Conservation (phyloP, 371 early-diverging fungal genomes). For the Mucor irregularis region DNA sequence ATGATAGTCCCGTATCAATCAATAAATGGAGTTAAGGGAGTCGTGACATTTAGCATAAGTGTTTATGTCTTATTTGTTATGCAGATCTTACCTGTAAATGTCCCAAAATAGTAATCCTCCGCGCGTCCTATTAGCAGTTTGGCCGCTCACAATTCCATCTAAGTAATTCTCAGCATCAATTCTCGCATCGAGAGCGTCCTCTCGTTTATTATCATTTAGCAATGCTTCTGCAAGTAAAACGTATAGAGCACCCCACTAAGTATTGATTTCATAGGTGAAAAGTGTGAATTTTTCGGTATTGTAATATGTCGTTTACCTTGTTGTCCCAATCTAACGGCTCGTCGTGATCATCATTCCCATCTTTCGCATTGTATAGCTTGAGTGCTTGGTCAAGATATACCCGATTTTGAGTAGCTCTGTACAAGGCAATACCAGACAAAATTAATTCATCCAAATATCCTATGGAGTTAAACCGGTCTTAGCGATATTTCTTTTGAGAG, state of each 20-base stretch:
- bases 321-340: constrained; percentile 34
- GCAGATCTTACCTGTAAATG: constrained; percentile 39
- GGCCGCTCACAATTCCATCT: constrained; percentile 20
- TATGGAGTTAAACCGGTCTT: too few relatives aligned
- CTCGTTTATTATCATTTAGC: not conserved
- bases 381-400: constrained; percentile 31
- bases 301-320: constrained; percentile 4
- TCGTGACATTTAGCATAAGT: too few relatives aligned
- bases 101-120: constrained; percentile 48
- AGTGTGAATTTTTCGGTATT: not conserved
- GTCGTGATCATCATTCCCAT: constrained; percentile 5
- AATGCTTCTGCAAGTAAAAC: constrained; percentile 37
- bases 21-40: not conserved
- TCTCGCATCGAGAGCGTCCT: constrained; percentile 12
- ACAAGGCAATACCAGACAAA: constrained; percentile 51
- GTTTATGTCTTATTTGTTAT: too few relatives aligned
- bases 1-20: too few relatives aligned
- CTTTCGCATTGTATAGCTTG: constrained; percentile 21
- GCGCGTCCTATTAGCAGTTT: constrained; percentile 29
- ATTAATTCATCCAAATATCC: constrained; percentile 48
- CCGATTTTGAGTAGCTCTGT: constrained; percentile 37
- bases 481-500: too few relatives aligned
- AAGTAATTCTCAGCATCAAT: constrained; percentile 30
- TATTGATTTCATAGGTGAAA: not conserved
- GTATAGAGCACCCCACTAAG: constrained; percentile 35